Base-by-base conservation (phyloP, 768 basidiomycete species). In the Calocybe gangraenosa region DNA sequence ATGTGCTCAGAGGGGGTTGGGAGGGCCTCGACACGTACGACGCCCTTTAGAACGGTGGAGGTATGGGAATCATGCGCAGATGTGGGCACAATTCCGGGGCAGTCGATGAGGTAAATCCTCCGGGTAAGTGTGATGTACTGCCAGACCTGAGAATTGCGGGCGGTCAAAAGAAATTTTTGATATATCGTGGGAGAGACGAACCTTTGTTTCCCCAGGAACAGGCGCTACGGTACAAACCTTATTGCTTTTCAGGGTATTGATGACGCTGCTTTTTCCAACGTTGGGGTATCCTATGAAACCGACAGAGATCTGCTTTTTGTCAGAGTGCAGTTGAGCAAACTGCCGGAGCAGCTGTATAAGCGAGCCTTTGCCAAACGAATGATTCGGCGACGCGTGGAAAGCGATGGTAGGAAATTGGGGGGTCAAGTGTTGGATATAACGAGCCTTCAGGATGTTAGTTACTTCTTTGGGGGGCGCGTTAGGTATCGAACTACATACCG, bases 251-350 rank as follows among this genome's bases (percentile, higher is more conserved):
- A 99, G 78, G 30, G 95, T 97, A 69, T 99, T 98, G 68, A 99
- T 99, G 48, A 99, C 90, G 61, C 85, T 88, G 53, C 87, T 92
- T 69, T 98, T 99, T 13, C 95, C 95, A 49, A 96, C 93, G 62
- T 99, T 99, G 7, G 96, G 95, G 66, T 99, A 99, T 40, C 96
- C 95, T 55, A 99, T 79, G 61, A 99, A 91, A 11, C 95, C 95
- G 53, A 99, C 93, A 15, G 92, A 95, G 56, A 99, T 98, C 64
- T 99, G 95, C 69, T 96, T 98, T 74, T 96, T 97, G 71, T 99
- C 96, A 9, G 92, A 90, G 66, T 98, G 96, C 30, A 98, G 80
- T 54, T 91, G 90, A 3, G 93, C 88, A 65, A 99, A 99, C 61
- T 98, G 96, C 20, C 96, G 81, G 37, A 99, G 78, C 36, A 98